Conservation (phyloP, 2,329 filamentous ascomycete genomes). For the Scedosporium apiospermum region DNA sequence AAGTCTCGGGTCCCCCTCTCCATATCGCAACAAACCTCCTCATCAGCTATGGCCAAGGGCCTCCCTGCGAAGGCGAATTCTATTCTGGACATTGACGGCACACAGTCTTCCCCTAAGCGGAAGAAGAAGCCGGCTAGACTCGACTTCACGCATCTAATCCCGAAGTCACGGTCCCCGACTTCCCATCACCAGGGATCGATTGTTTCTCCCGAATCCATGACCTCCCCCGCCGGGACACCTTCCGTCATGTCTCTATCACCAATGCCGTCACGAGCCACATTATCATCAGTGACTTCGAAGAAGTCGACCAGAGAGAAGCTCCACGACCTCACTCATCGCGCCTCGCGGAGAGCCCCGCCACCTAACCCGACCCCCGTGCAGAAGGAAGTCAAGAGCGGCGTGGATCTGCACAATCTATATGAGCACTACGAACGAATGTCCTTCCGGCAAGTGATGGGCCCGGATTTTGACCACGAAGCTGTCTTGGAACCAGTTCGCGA, state of each 20-base stretch:
- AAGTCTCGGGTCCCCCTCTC: slow-evolving; percentile 44
- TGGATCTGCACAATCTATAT: slow-evolving; percentile 37
- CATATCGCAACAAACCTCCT: slow-evolving; percentile 51
- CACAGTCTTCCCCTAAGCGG: slow-evolving; percentile 14
- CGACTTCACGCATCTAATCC: slow-evolving; percentile 36
- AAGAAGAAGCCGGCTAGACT: slow-evolving; percentile 37
- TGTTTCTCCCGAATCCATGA: slow-evolving; percentile 24
- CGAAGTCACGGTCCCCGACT: slow-evolving; percentile 22
- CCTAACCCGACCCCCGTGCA: not conserved
- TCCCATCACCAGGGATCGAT: slow-evolving; percentile 16
- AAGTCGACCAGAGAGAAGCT: slow-evolving; percentile 27
- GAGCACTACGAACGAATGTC: slow-evolving; percentile 50
- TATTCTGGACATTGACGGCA: slow-evolving; percentile 35
- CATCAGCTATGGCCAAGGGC: slow-evolving; percentile 48
- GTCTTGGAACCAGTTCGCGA: not conserved
- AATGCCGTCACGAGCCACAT: slow-evolving; percentile 10
- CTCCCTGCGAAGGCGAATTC: slow-evolving; percentile 36
- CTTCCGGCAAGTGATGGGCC: slow-evolving; percentile 30
- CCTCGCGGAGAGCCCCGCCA: not conserved
- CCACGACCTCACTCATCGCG: not conserved
- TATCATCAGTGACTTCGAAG: slow-evolving; percentile 16
- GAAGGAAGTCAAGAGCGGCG: not conserved
- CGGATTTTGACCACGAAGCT: slow-evolving; percentile 10
- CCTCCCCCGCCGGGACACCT: slow-evolving; percentile 25
- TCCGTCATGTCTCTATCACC: slow-evolving; percentile 28